These are phyloP conservation scores for Atkinsonella texensis DNA, from an alignment of 2,329 filamentous ascomycete species.

Conservation along the genomic window DNA sequence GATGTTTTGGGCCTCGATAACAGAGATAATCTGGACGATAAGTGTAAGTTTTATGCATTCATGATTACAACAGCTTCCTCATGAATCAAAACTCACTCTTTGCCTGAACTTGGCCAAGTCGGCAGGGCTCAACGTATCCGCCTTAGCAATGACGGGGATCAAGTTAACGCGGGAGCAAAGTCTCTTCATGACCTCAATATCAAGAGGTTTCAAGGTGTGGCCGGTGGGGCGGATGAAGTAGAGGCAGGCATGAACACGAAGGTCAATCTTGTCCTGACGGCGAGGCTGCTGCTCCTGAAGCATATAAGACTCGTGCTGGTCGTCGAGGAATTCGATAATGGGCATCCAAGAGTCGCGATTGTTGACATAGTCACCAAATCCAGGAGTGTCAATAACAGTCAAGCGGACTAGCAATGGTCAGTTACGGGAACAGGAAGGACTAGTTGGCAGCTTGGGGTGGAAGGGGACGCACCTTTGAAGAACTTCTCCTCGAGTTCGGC, in stretches of 20 bases:
- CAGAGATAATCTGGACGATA: conserved; percentile 63
- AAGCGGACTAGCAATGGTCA: conserved; percentile 62
- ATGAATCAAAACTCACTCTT: conserved; percentile 49
- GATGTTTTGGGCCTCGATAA: conserved; percentile 97
- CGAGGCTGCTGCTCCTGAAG: conserved; percentile 98
- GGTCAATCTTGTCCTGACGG: conserved; percentile 96
- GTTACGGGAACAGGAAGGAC: neutral
- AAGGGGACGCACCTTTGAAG: conserved; percentile 71
- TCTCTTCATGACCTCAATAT: conserved; percentile 99
- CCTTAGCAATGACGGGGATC: conserved; percentile 97
- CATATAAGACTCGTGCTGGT: conserved; percentile 99
- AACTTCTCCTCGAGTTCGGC: conserved; percentile 99
- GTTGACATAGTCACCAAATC: conserved; percentile 99
- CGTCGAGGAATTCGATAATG: conserved; percentile 99
- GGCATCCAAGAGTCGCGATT: conserved; percentile 99
- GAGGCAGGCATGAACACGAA: conserved; percentile 93
- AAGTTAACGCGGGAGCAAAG: conserved; percentile 96
- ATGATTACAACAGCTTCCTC: neutral
- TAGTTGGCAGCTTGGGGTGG: conserved; percentile 3
- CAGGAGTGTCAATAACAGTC: conserved; percentile 97
- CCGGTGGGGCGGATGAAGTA: conserved; percentile 99
- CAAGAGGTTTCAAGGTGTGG: conserved; percentile 94
- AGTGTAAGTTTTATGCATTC: conserved; percentile 7
- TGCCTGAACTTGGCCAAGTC: conserved; percentile 93
- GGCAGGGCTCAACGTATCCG: conserved; percentile 86